Conservation (phyloP, 2,329 filamentous ascomycete species). For the Alternaria rosae region DNA sequence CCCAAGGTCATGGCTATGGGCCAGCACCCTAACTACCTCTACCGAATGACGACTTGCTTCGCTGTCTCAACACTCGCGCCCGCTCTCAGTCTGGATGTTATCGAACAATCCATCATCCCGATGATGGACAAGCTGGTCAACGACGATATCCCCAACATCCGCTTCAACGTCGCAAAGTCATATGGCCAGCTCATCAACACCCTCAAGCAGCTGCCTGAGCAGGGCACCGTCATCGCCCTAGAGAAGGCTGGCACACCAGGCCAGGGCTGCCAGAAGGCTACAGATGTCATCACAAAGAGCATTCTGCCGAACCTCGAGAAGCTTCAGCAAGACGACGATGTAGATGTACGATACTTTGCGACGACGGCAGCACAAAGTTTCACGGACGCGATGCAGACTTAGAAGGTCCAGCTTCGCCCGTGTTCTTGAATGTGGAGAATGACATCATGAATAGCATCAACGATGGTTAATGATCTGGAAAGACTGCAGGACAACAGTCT, state of each 20-base stretch:
- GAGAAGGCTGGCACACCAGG: constrained; percentile 75
- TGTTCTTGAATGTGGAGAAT: constrained; percentile 8
- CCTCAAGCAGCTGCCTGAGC: constrained; percentile 87
- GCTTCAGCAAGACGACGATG: constrained; percentile 95
- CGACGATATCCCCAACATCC: constrained; percentile 98
- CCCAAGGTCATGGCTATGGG: constrained; percentile 99
- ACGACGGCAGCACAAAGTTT: constrained; percentile 77
- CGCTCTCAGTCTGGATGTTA: constrained; percentile 91
- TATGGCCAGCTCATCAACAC: constrained; percentile 89
- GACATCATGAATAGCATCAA: constrained; percentile 30
- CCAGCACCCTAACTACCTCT: constrained; percentile 97
- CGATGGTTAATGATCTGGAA: constrained; percentile 37
- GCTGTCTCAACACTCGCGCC: constrained; percentile 93
- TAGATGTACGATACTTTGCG: constrained; percentile 97
- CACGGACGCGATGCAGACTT: constrained; percentile 52
- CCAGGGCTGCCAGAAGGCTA: constrained; percentile 71
- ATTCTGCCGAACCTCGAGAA: constrained; percentile 92
- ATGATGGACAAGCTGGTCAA: constrained; percentile 94
- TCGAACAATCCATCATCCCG: constrained; percentile 89
- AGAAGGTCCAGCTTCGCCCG: constrained; percentile 26
- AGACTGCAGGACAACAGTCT: constrained; percentile 27
- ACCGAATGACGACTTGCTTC: constrained; percentile 99
- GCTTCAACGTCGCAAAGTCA: constrained; percentile 99
- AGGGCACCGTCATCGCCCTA: constrained; percentile 83
- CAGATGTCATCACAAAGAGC: constrained; percentile 83